Evolutionary conservation across 495 filamentous ascomycete species (phyloP).

Genomic region (Trichoderma asperelloides): DNA sequence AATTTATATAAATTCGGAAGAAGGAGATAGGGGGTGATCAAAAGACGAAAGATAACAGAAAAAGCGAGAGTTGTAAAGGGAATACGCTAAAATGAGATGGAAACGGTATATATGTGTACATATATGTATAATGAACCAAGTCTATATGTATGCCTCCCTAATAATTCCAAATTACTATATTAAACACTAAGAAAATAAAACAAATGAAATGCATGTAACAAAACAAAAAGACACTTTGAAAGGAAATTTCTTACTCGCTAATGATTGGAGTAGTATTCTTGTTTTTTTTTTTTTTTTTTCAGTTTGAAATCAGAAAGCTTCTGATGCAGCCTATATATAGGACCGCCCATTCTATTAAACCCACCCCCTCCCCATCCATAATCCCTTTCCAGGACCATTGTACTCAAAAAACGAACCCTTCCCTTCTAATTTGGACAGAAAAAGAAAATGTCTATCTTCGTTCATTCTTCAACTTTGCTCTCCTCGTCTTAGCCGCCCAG

Average conservation of each 20-base stretch:
- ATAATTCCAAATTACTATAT: background rate
- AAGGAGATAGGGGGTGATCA: too few species aligned
- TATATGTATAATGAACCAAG: background rate
- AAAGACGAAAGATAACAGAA: background rate
- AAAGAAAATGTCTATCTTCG: slow-evolving; percentile 5
- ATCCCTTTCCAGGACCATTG: background rate
- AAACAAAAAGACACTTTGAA: background rate
- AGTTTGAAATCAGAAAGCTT: background rate
- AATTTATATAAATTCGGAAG: background rate
- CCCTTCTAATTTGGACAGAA: background rate
- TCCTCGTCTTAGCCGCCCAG: background rate
- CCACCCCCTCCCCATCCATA: background rate
- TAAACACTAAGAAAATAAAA: slow-evolving; percentile 6
- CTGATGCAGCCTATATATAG: background rate
- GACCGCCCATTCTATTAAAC: slow-evolving; percentile 1
- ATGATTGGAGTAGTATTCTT: background rate
- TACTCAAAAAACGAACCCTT: background rate
- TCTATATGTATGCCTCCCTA: background rate
- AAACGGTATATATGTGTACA: background rate
- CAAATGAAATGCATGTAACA: background rate
- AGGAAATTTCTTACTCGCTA: background rate
- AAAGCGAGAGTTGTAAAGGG: background rate
- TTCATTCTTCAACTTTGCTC: background rate
- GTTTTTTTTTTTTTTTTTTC: background rate
- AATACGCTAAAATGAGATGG: background rate